Base-by-base conservation (phyloP, 2,329 filamentous ascomycete genomes). In the Diaporthe helianthi region DNA sequence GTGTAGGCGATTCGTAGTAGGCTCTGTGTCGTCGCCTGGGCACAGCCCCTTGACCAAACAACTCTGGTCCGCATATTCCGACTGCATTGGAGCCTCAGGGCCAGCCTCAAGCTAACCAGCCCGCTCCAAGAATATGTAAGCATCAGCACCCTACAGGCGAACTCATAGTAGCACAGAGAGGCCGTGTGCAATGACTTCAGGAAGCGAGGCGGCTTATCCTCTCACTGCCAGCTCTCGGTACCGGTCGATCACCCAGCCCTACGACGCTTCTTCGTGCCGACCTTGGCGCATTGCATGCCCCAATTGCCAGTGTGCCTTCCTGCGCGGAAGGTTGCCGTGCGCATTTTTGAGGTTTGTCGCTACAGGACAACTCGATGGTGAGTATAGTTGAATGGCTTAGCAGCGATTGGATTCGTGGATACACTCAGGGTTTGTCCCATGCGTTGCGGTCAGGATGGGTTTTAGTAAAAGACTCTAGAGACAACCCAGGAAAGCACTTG, bases 231-330 rank as follows among this genome's bases (percentile, higher is more conserved):
- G 13, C 9, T 36, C 12, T 47, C 41, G 58, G 58, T 46, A 33
- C 26, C 58, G 58, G 38, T 41, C 58, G 58, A 63, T 63, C 58
- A 49, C 58, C 29, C 44, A 63, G 58, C 58, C 58, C 58, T 63
- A 49, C 58, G 58, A 63, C 10, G 4, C 13, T 19, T 36, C 29
- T 63, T n/a, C 36, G 58, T 63, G 58, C 58, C 58, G 58, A 22
- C 17, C 44, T 63, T 63, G 44, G 58, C 58, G 58, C 58, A 63
- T 63, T 49, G 58, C 58, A 63, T 63, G 41, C n/a, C n/a, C n/a
- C n/a, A 10, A 19, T 17, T 17, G 26, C 22, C 24, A 41, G 10
- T 47, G 38, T 38, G 53, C 53, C 24, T 61, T 29, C 41, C 24
- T 49, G 44, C 29, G 44, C 44, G 19, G 58, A 49, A n/a, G n/a